These are phyloP conservation scores for Nakazawaea anatomiae DNA, from an alignment of 805 yeast species.

Conservation along the genomic window DNA sequence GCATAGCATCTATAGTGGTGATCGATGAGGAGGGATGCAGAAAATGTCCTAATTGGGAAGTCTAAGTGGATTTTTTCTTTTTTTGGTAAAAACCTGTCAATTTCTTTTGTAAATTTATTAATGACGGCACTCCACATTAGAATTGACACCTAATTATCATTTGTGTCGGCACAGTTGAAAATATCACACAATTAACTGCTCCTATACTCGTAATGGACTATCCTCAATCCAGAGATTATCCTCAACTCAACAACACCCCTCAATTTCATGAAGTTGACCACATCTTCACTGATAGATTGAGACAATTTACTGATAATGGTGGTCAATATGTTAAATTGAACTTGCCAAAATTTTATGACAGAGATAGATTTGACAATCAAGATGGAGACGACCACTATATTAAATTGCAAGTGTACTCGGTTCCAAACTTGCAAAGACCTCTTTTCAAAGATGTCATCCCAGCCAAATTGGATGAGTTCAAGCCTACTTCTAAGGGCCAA, in stretches of 20 bases:
- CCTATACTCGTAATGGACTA: background rate
- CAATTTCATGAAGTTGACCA: slow-evolving; percentile 72
- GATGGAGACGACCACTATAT: slow-evolving; percentile 33
- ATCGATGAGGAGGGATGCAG: no score
- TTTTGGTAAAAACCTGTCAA: no score
- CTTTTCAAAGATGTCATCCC: slow-evolving; percentile 55
- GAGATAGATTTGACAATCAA: slow-evolving; percentile 42
- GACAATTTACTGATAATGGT: slow-evolving; percentile 66
- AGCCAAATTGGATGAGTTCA: slow-evolving; percentile 38
- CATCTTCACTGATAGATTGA: slow-evolving; percentile 63
- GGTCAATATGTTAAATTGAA: slow-evolving; percentile 72
- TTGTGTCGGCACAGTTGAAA: no score
- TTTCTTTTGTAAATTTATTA: no score
- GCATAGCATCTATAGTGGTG: no score
- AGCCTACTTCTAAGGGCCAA: slow-evolving; percentile 61
- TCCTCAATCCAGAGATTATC: slow-evolving; percentile 20
- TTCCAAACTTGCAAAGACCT: slow-evolving; percentile 66
- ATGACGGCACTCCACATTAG: no score
- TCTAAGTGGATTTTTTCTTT: background rate
- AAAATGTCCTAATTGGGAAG: background rate
- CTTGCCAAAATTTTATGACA: slow-evolving; percentile 76
- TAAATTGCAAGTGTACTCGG: slow-evolving; percentile 61
- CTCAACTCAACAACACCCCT: slow-evolving; percentile 44
- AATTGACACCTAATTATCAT: no score
- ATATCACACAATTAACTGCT: no score